phyloP scores from a whole-genome alignment of 306 rosid genomes.

The Quercus variabilis region DNA sequence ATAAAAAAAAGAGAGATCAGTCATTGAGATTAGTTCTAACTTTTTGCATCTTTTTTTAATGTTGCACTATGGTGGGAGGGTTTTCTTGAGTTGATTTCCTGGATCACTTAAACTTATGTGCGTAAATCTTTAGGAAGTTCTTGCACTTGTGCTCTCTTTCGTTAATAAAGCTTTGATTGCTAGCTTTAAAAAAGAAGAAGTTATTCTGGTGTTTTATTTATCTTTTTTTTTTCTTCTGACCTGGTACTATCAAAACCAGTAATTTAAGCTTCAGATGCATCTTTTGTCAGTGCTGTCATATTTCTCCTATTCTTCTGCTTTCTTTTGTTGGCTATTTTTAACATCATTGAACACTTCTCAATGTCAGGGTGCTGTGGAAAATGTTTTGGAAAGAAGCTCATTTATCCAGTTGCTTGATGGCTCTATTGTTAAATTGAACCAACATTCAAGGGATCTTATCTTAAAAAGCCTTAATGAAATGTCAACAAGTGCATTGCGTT shows the following conservation, averaged over 20 bases:
- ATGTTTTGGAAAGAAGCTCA: conserved; percentile 76
- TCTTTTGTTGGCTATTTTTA: background rate
- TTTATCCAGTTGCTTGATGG: conserved; percentile 72
- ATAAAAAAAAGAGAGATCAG: no score
- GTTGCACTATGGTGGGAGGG: background rate
- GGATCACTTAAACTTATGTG: background rate
- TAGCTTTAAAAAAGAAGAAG: no score
- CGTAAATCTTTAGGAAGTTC: no score
- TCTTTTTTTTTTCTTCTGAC: background rate
- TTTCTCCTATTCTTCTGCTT: background rate
- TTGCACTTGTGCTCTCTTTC: no score
- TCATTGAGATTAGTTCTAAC: no score
- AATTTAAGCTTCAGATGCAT: background rate
- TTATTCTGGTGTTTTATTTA: background rate
- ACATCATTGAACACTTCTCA: background rate
- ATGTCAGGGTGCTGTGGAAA: conserved; percentile 84
- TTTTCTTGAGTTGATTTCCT: background rate
- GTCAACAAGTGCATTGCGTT: conserved; percentile 82
- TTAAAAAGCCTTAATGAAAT: conserved; percentile 70
- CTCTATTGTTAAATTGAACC: conserved; percentile 54
- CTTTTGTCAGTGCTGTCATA: background rate
- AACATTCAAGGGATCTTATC: conserved; percentile 46
- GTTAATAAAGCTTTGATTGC: no score
- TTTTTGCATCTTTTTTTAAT: no score
- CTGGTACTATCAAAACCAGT: background rate